Conservation (phyloP, 768 basidiomycete genomes). For the Leucogyrophana mollusca region DNA sequence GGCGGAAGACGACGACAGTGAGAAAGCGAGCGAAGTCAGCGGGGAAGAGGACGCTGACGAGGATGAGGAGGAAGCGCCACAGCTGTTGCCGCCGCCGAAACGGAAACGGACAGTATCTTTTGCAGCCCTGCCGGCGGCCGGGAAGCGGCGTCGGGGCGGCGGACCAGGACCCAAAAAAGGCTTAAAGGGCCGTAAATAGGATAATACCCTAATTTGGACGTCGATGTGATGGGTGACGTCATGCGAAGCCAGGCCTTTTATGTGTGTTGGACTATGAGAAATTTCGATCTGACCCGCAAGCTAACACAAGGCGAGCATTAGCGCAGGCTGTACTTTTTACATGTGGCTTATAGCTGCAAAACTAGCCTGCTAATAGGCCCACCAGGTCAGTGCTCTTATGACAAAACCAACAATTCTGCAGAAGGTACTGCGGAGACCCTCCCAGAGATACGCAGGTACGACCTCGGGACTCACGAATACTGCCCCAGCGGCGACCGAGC, state of each 20-base stretch:
- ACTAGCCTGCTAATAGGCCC: no score
- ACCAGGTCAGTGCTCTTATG: constrained; percentile 31
- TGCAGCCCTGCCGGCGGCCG: constrained; percentile 21
- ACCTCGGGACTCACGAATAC: constrained; percentile 2
- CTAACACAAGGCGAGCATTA: no score
- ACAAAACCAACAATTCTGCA: constrained; percentile 59
- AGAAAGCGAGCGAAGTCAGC: constrained; percentile 31
- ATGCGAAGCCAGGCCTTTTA: not conserved
- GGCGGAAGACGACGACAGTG: constrained; percentile 30
- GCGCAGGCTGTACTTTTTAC: no score
- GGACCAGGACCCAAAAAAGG: constrained; percentile 8
- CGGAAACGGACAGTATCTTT: constrained; percentile 54
- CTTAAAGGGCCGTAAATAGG: constrained; percentile 2
- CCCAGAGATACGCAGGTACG: constrained; percentile 52
- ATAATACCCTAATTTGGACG: not conserved
- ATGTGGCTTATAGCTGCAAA: no score
- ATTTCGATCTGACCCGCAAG: no score
- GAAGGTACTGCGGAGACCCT: constrained; percentile 59
- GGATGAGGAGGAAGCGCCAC: constrained; percentile 44
- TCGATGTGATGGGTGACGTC: constrained; percentile 2
- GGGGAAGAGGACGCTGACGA: constrained; percentile 37
- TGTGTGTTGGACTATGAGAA: constrained; percentile 2
- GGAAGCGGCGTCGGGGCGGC: constrained; percentile 11
- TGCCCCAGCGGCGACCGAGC: not conserved
- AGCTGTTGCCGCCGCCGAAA: constrained; percentile 33